Evolutionary conservation across 495 filamentous ascomycete genomes (phyloP), one percentile per base, ranked within the genome.

Genomic region (Penicillium longicatenatum): DNA sequence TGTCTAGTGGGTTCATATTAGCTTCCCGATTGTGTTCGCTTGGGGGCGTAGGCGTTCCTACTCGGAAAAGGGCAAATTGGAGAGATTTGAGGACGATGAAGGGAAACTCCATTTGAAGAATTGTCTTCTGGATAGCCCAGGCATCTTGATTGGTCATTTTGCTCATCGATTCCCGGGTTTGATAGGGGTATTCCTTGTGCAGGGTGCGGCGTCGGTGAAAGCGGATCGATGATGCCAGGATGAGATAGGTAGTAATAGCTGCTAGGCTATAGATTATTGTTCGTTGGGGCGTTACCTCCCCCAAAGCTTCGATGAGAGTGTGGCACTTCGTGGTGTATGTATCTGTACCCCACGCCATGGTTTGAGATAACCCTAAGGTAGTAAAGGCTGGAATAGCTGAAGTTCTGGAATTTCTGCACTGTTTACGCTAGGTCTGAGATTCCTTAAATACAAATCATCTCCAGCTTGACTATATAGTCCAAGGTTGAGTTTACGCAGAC

Each of bases 11-110:
- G 43, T 43, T 19, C 4, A 5, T 26, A 19, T 46, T 24, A 46
- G 44, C 20, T 14, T 16, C 9, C 16, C 11, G 21, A 16, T 8
- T 6, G 1, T 14, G 44, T 16, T 2, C 10, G 2, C 21, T 37
- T 21, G 29, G 14, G 12, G 24, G 9, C 20, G 17, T 35, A 35
- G 31, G 16, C 1, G 20, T 22, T 22, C 50, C 17, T 62, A 83
- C 80, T 45, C 81, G 79, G 64, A 89, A 88, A 1, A 90, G 69
- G 0, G 84, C 86, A 68, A 88, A 88, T 47, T 86, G 78, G 39
- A 89, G 59, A 10, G 80, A 69, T 41, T 84, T 79, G 17, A 80
- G 63, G 26, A 78, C 75, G 5, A 78, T 75, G 19, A 78, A 77
- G 0, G 86, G 85, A 44, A 85, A 84, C 60, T 88, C 84, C 42